Evolutionary conservation across 2,329 filamentous ascomycete genomes (phyloP).

Genomic region (Alternaria gaisen): DNA sequence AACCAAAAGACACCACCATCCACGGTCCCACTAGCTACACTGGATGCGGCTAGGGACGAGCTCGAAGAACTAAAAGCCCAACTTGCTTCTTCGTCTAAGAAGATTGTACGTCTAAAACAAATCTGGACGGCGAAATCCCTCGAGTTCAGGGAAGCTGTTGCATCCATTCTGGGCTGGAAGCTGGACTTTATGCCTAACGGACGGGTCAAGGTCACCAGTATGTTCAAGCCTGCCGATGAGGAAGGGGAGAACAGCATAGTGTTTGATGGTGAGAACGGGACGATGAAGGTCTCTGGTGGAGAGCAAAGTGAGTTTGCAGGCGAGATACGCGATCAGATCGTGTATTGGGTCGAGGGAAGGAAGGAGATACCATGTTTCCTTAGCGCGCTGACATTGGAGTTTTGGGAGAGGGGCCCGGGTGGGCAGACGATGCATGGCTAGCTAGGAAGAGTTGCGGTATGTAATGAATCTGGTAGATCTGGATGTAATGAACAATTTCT

Average conservation of each 20-base stretch:
- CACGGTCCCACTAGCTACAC: slow-evolving; percentile 77
- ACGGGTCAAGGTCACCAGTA: slow-evolving; percentile 88
- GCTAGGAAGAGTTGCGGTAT: neutral
- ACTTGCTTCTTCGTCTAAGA: slow-evolving; percentile 76
- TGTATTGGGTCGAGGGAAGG: slow-evolving; percentile 95
- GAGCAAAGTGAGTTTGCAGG: slow-evolving; percentile 85
- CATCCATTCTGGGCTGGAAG: slow-evolving; percentile 90
- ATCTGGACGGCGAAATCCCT: slow-evolving; percentile 91
- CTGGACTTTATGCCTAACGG: slow-evolving; percentile 97
- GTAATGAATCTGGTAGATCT: neutral
- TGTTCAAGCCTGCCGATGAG: slow-evolving; percentile 77
- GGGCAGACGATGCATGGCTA: slow-evolving; percentile 32
- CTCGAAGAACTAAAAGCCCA: slow-evolving; percentile 66
- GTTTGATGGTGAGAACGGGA: slow-evolving; percentile 92
- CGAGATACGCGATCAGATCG: slow-evolving; percentile 85
- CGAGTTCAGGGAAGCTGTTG: slow-evolving; percentile 95
- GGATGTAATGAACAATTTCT: neutral
- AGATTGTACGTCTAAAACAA: slow-evolving; percentile 84
- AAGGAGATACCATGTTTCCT: slow-evolving; percentile 94
- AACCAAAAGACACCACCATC: slow-evolving; percentile 51
- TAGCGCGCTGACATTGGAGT: slow-evolving; percentile 89
- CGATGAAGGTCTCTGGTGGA: slow-evolving; percentile 97
- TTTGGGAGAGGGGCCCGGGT: slow-evolving; percentile 73
- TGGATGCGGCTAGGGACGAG: slow-evolving; percentile 78
- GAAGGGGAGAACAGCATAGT: slow-evolving; percentile 70